Evolutionary conservation across 768 basidiomycete genomes (phyloP).

Genomic region (Tubosaeta sp.): DNA sequence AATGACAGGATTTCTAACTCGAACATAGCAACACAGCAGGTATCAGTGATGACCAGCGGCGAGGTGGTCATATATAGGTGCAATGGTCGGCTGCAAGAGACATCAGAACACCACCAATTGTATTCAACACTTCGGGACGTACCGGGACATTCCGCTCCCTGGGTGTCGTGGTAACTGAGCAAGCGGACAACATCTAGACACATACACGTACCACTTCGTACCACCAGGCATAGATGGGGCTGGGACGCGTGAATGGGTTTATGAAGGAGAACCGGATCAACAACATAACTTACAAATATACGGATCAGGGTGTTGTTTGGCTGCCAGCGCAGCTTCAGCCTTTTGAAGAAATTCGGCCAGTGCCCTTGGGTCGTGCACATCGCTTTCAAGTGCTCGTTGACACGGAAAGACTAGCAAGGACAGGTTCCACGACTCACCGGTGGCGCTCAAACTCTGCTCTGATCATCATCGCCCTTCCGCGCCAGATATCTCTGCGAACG

Average conservation of each 20-base stretch:
- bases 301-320: constrained; percentile 81
- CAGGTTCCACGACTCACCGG: constrained; percentile 48
- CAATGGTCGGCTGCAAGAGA: constrained; percentile 52
- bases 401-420: neutral
- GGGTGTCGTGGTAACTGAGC: constrained; percentile 13
- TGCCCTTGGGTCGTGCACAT: constrained; percentile 81
- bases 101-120: neutral
- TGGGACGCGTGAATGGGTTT: constrained; percentile 28
- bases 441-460: constrained; percentile 92
- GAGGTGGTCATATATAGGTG: constrained; percentile 61
- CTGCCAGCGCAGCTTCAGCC: constrained; percentile 71
- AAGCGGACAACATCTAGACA: neutral
- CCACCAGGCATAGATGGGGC: constrained; percentile 83
- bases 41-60: constrained; percentile 31
- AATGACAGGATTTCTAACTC: neutral
- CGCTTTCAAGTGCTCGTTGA: constrained; percentile 37
- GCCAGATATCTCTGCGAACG: constrained; percentile 81
- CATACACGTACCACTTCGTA: constrained; percentile 81
- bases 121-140: constrained; percentile 26
- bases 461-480: constrained; percentile 78
- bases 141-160: constrained; percentile 85
- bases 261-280: neutral
- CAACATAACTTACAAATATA: constrained; percentile 72
- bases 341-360: constrained; percentile 72
- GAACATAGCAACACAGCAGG: neutral